Conservation (phyloP, 2,329 filamentous ascomycete genomes). For the Phaeosphaeria sp. region DNA sequence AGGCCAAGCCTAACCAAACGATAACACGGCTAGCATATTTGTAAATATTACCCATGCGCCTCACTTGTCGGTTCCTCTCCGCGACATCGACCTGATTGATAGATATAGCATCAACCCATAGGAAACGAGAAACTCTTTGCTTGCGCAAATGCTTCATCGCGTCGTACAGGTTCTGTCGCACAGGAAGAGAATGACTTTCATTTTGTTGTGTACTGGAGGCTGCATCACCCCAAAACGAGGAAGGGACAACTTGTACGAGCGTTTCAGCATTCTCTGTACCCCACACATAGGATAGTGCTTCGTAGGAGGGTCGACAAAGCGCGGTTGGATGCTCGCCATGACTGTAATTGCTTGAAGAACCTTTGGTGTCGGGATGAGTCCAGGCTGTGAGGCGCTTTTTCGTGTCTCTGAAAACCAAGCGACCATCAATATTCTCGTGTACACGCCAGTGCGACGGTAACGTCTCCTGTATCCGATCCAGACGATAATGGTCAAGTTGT, state of each 20-base stretch:
- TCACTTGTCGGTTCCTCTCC: slow-evolving; percentile 13
- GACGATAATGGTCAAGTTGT: not conserved
- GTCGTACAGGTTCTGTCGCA: slow-evolving; percentile 1
- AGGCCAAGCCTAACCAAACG: slow-evolving; percentile 9
- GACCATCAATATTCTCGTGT: slow-evolving; percentile 2
- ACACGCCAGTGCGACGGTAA: not conserved
- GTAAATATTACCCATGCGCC: slow-evolving; percentile 14
- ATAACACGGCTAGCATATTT: slow-evolving; percentile 8
- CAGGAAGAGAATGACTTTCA: not conserved
- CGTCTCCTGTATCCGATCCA: not conserved
- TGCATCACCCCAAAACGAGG: not conserved
- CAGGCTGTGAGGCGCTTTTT: not conserved
- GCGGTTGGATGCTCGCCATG: not conserved
- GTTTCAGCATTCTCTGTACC: not conserved
- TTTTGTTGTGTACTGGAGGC: not conserved
- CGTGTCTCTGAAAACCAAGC: not conserved
- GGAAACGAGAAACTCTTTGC: not conserved
- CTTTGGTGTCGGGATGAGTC: not conserved
- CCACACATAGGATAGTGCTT: slow-evolving; percentile 11
- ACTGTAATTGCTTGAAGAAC: not conserved
- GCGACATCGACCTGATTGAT: slow-evolving; percentile 7
- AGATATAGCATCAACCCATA: slow-evolving; percentile 15
- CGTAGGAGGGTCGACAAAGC: not conserved
- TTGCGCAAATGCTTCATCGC: slow-evolving; percentile 6
- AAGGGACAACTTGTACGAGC: not conserved